These are phyloP conservation scores for Plasmodium gonderi DNA, from an alignment of 169 alveolate species.

Conservation along the genomic window DNA sequence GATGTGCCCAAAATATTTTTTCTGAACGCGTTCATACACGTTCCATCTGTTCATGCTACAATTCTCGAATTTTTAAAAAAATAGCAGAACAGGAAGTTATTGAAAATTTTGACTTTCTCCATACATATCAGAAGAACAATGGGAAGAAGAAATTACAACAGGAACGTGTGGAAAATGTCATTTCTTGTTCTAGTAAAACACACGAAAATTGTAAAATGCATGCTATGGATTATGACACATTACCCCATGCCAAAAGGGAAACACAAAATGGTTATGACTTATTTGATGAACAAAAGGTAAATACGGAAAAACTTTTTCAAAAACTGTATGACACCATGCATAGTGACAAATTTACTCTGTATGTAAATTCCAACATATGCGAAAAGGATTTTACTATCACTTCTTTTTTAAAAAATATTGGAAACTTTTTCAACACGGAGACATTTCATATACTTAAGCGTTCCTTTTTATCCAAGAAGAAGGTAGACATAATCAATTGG, in stretches of 20 bases:
- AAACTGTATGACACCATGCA: slow-evolving; percentile 37
- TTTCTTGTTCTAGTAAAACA: background rate
- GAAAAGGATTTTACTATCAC: slow-evolving; percentile 4
- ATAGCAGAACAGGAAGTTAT: slow-evolving; percentile 35
- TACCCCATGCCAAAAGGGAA: slow-evolving; percentile 1
- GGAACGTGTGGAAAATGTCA: background rate
- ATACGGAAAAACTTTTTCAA: slow-evolving; percentile 48
- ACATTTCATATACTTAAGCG: slow-evolving; percentile 18
- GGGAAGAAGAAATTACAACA: background rate
- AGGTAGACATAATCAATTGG: slow-evolving; percentile 55
- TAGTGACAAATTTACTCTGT: slow-evolving; percentile 25
- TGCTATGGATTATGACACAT: background rate
- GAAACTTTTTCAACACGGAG: slow-evolving; percentile 6
- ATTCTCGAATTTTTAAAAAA: slow-evolving; percentile 43
- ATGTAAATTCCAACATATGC: slow-evolving; percentile 32
- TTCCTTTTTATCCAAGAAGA: slow-evolving; percentile 53
- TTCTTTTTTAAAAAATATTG: slow-evolving; percentile 40
- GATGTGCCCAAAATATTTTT: slow-evolving; percentile 70
- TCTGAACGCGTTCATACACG: slow-evolving; percentile 8
- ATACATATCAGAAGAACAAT: background rate
- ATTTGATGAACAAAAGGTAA: background rate
- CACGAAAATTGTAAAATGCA: background rate
- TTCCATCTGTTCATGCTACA: slow-evolving; percentile 31
- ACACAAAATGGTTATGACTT: background rate
- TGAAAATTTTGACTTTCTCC: slow-evolving; percentile 45